Base-by-base conservation (phyloP, 176 grass and related monocot genomes). In the Cymbopogon citratus region DNA sequence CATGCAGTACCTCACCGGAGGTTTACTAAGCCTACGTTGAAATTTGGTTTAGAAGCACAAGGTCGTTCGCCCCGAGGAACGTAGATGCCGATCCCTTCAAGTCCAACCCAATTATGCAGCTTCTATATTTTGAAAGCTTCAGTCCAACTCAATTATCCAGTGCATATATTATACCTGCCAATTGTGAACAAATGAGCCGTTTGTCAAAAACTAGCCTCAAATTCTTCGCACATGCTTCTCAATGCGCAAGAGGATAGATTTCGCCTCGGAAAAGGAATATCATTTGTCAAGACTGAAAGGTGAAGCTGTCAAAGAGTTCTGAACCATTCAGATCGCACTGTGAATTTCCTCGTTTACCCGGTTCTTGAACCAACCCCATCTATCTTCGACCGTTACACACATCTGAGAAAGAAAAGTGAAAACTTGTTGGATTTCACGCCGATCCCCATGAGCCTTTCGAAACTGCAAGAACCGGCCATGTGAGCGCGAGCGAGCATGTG, bases 401-500 rank as follows among this genome's bases (percentile, higher is more conserved):
- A 45, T 66, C 66, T 65, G 57, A 11, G 9, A 24, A n/a, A n/a
- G n/a, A n/a, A n/a, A n/a, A 57, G 7, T 9, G 51, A 24, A 59
- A 59, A 24, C 54, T 56, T 24, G 18, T 24, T 24, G 54, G 54
- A 12, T 24, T 59, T 11, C n/a, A 59, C 24, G 54, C 54, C 54
- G n/a, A 59, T 59, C n/a, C 54, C n/a, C 54, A 33, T 35, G 63
- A 76, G 39, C 38, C 18, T 79, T 27, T 34, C 5, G 13, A 41
- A 43, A 12, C 34, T 12, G 44, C 59, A 86, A 73, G 76, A 34
- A 39, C 21, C 66, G 21, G 45, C 51, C 81, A 84, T 88, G 81
- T 71, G 87, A 89, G 82, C 16, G 16, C 29, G 48, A 2, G 70
- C 21, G 75, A 7, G 73, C 83, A 86, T 78, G 83, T 89, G 87